These are phyloP conservation scores for Kodamaea suecica DNA, from an alignment of 1,139 yeast species.

Conservation along the genomic window DNA sequence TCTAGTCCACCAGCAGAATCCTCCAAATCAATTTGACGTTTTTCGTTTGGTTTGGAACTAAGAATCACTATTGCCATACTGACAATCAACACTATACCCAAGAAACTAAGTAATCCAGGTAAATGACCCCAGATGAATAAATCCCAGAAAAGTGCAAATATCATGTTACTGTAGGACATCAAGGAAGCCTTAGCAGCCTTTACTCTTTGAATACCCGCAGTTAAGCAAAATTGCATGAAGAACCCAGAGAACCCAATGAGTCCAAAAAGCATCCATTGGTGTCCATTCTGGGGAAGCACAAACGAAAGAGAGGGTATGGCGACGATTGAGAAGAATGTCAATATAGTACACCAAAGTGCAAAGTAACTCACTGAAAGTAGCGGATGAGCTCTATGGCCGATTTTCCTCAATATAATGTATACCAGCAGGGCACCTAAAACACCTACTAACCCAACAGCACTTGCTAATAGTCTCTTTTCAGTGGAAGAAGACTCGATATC, in stretches of 20 bases:
- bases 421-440: slow-evolving; percentile 71
- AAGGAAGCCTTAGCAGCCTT: slow-evolving; percentile 75
- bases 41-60: slow-evolving; percentile 41
- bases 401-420: slow-evolving; percentile 67
- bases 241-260: slow-evolving; percentile 77
- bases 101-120: slow-evolving; percentile 65
- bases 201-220: slow-evolving; percentile 83
- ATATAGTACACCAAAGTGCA: slow-evolving; percentile 56
- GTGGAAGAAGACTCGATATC: slow-evolving; percentile 39
- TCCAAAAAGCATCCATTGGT: slow-evolving; percentile 64
- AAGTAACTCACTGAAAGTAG: slow-evolving; percentile 74
- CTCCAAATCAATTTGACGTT: not conserved
- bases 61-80: slow-evolving; percentile 64
- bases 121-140: slow-evolving; percentile 65
- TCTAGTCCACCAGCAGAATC: not conserved
- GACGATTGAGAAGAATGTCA: slow-evolving; percentile 54
- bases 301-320: slow-evolving; percentile 58
- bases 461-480: slow-evolving; percentile 51
- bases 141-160: slow-evolving; percentile 82
- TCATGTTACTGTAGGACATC: slow-evolving; percentile 70
- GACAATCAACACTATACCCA: slow-evolving; percentile 68
- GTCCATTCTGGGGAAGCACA: slow-evolving; percentile 52
- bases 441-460: slow-evolving; percentile 63
- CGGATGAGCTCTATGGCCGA: slow-evolving; percentile 79
- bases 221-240: slow-evolving; percentile 70